These are phyloP conservation scores for Paragyromitra xinjiangensis DNA, from an alignment of 495 filamentous ascomycete species.

Conservation along the genomic window DNA sequence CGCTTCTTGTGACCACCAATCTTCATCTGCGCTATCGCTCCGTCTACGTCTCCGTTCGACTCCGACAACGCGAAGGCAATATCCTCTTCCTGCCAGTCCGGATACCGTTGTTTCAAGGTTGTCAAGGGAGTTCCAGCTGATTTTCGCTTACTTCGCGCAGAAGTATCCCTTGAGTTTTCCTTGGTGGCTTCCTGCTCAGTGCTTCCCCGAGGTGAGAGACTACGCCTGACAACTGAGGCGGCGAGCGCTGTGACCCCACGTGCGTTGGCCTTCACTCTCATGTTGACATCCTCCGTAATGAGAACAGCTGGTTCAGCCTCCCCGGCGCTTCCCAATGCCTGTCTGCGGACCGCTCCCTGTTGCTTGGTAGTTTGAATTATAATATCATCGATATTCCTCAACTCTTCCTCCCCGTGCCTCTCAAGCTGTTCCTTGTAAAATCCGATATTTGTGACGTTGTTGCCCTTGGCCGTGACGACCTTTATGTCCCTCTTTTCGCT, in stretches of 20 bases:
- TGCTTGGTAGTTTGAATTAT: constrained; percentile 54
- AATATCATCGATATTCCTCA: constrained; percentile 55
- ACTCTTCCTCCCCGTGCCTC: constrained; percentile 41
- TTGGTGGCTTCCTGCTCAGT: background rate
- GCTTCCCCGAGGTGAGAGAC: constrained; percentile 24
- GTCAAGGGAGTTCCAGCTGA: constrained; percentile 23
- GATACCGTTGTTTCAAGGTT: constrained; percentile 25
- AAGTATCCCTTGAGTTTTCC: background rate
- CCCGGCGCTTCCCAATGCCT: constrained; percentile 19
- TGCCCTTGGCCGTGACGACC: constrained; percentile 55
- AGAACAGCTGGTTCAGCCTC: constrained; percentile 57
- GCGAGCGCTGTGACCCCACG: constrained; percentile 51
- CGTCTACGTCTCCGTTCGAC: constrained; percentile 36
- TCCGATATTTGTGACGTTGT: constrained; percentile 49
- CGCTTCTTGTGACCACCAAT: constrained; percentile 27
- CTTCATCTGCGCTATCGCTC: constrained; percentile 6
- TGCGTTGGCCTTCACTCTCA: constrained; percentile 57
- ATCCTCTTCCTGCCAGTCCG: constrained; percentile 48
- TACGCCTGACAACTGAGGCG: constrained; percentile 38
- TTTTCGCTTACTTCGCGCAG: constrained; percentile 35
- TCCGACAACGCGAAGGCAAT: constrained; percentile 16
- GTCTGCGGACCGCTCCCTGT: constrained; percentile 44
- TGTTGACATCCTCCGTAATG: constrained; percentile 55
- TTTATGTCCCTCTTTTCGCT: constrained; percentile 53
- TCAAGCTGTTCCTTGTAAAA: constrained; percentile 55